Percentiles rank a stretch among this genome's conserved stretches.
phyloP scores from a whole-genome alignment of 805 yeast species.

The Saccharomycopsis lassenensis region DNA sequence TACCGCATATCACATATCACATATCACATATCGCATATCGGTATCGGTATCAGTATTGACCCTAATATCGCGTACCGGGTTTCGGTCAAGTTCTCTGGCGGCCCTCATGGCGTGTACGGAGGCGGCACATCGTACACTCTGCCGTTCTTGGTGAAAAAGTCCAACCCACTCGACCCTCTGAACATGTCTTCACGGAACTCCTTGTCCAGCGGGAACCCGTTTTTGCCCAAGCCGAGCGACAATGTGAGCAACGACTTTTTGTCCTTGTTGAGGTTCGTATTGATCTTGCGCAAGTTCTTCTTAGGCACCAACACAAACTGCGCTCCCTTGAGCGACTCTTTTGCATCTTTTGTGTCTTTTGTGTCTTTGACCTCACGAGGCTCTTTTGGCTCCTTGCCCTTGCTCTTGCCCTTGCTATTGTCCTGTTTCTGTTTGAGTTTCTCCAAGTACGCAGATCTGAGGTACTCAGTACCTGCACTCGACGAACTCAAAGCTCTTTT shows the following conservation, averaged over 20 bases:
- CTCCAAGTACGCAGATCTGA: constrained; percentile 9
- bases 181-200: constrained; percentile 6
- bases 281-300: constrained; percentile 1
- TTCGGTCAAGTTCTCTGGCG: too few species aligned
- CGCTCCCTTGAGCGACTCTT: constrained; percentile 1
- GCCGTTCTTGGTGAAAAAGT: constrained; percentile 14
- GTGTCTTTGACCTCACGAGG: background rate
- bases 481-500: constrained; percentile 17
- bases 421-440: constrained; percentile 3
- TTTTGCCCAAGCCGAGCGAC: constrained; percentile 10
- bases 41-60: too few species aligned
- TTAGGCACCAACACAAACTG: background rate
- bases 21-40: too few species aligned
- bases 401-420: background rate
- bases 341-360: constrained; percentile 1
- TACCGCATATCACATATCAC: too few species aligned
- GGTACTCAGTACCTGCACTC: constrained; percentile 15
- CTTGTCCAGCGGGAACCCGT: background rate
- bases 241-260: constrained; percentile 8
- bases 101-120: constrained; percentile 15
- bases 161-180: background rate
- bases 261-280: constrained; percentile 1
- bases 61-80: too few species aligned
- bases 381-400: background rate
- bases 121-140: constrained; percentile 15